Conservation (phyloP, 2,329 filamentous ascomycete genomes). For the Nothophaeocryptopus gaeumannii region DNA sequence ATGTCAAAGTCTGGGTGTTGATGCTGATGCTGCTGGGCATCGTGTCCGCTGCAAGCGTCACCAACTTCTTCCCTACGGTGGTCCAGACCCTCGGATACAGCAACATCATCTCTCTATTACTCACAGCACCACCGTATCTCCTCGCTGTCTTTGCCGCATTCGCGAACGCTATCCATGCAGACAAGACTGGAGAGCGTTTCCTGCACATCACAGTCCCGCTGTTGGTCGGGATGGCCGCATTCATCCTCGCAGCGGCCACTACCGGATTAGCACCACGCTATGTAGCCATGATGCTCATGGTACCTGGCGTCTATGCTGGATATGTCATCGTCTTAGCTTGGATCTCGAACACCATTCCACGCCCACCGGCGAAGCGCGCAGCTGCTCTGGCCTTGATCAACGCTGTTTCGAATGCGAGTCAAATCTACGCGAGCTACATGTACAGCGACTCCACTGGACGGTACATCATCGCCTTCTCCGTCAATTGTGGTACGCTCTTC, state of each 20-base stretch:
- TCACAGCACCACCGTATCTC: conserved; percentile 37
- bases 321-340: conserved; percentile 69
- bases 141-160: conserved; percentile 36
- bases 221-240: conserved; percentile 30
- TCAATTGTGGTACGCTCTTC: conserved; percentile 57
- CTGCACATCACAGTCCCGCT: conserved; percentile 38
- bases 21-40: conserved; percentile 38
- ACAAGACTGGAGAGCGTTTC: conserved; percentile 41
- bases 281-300: conserved; percentile 39
- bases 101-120: conserved; percentile 32
- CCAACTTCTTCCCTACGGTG: conserved; percentile 34
- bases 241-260: conserved; percentile 33
- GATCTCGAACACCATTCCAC: conserved; percentile 72
- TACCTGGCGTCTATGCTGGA: conserved; percentile 56
- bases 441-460: conserved; percentile 30
- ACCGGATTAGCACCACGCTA: conserved; percentile 32
- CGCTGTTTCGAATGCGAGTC: conserved; percentile 61
- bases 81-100: conserved; percentile 36
- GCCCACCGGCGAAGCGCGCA: conserved; percentile 71
- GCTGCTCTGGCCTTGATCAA: conserved; percentile 75
- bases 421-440: conserved; percentile 56
- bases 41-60: conserved; percentile 35
- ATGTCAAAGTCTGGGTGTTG: conserved; percentile 36
- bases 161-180: conserved; percentile 39
- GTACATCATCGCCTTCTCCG: conserved; percentile 35